Conservation (phyloP, 1,284 basidiomycete genomes). For the Ustilago hordei region DNA sequence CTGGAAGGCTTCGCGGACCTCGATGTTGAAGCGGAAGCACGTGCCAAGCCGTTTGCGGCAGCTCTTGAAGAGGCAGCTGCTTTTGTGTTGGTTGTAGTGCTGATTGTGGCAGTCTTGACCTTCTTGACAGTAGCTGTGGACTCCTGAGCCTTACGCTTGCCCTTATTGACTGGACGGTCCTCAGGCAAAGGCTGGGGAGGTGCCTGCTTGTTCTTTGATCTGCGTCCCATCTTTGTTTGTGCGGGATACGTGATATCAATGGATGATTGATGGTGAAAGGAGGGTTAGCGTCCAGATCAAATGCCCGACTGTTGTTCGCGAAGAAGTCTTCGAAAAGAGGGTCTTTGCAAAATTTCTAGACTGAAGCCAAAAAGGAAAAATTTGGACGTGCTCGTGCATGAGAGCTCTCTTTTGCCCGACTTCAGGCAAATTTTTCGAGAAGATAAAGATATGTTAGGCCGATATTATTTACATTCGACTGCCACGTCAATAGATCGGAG, state of each 20-base stretch:
- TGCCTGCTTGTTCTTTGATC: conserved; percentile 89
- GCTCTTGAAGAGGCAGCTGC: conserved; percentile 20
- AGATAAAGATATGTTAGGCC: neutral
- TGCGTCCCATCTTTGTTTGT: conserved; percentile 79
- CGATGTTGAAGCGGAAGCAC: conserved; percentile 70
- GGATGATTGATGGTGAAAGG: conserved; percentile 9
- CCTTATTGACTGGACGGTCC: conserved; percentile 70
- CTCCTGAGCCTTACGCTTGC: conserved; percentile 70
- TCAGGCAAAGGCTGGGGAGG: conserved; percentile 77
- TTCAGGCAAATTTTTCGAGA: conserved; percentile 7
- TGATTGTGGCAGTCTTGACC: conserved; percentile 35
- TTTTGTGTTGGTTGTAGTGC: conserved; percentile 11
- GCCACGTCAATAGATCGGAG: neutral
- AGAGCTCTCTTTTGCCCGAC: neutral
- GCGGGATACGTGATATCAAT: neutral
- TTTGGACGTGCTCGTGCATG: conserved; percentile 22
- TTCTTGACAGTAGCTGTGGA: conserved; percentile 55
- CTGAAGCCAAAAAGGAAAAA: conserved; percentile 18
- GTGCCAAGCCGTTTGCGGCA: conserved; percentile 49
- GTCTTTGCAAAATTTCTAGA: conserved; percentile 5
- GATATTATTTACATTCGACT: neutral
- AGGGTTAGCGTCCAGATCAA: neutral
- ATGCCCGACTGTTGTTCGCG: neutral
- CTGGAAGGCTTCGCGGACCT: conserved; percentile 56
- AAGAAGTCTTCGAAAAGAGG: conserved; percentile 8